Conservation (phyloP, 2,329 filamentous ascomycete genomes). For the Leptographium wingfieldii region DNA sequence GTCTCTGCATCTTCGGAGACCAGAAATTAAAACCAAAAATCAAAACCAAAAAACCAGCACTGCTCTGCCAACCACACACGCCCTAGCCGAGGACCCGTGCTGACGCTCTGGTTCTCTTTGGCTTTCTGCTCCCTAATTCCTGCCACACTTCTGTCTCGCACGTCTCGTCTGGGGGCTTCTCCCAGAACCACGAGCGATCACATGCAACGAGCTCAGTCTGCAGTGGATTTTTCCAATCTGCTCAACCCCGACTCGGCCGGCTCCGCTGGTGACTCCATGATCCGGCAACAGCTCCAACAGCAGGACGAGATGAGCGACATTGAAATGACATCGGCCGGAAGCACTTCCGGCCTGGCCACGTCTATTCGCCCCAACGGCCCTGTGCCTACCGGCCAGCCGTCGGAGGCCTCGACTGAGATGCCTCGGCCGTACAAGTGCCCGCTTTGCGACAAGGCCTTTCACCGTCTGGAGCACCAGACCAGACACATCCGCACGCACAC, state of each 20-base stretch:
- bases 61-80: not conserved
- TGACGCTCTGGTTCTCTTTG: not conserved
- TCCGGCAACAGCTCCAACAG: constrained; percentile 15
- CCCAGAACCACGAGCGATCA: constrained; percentile 32
- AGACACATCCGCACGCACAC: constrained; percentile 73
- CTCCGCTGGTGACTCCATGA: constrained; percentile 15
- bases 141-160: not conserved
- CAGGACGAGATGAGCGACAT: constrained; percentile 23
- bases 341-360: constrained; percentile 20
- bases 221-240: constrained; percentile 64
- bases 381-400: constrained; percentile 45
- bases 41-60: not conserved
- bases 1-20: not conserved
- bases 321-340: constrained; percentile 27
- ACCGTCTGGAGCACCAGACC: constrained; percentile 89
- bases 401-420: constrained; percentile 53
- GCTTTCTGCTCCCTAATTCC: not conserved
- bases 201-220: constrained; percentile 64
- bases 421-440: constrained; percentile 97
- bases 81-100: not conserved
- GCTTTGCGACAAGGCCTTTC: constrained; percentile 96
- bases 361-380: constrained; percentile 51
- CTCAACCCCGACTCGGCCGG: constrained; percentile 43
- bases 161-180: constrained; percentile 3
- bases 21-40: too few species aligned